Conservation (phyloP, 2,329 filamentous ascomycete genomes). For the Fusarium proliferatum region DNA sequence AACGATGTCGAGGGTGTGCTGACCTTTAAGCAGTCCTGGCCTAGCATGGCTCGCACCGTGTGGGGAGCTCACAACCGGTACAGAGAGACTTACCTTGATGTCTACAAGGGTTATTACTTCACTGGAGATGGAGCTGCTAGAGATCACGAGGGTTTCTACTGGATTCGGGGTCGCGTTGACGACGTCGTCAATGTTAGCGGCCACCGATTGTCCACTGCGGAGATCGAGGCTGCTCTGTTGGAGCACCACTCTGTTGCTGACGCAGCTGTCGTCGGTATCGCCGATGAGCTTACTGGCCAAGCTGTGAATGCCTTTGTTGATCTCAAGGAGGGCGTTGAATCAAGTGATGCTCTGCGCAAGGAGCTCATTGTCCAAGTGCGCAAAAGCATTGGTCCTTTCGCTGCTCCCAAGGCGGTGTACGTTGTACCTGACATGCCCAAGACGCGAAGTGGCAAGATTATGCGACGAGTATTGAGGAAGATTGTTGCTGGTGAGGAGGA, state of each 20-base stretch:
- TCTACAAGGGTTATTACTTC: slow-evolving; percentile 99
- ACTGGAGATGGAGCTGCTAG: slow-evolving; percentile 94
- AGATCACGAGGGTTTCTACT: slow-evolving; percentile 99
- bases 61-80: slow-evolving; percentile 98
- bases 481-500: slow-evolving; percentile 97
- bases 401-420: slow-evolving; percentile 92
- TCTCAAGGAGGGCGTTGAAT: slow-evolving; percentile 85
- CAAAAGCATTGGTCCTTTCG: slow-evolving; percentile 97
- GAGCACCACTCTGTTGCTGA: slow-evolving; percentile 92
- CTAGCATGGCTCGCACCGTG: slow-evolving; percentile 97
- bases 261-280: slow-evolving; percentile 92
- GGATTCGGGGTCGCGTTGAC: slow-evolving; percentile 98
- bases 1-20: slow-evolving; percentile 98
- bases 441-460: slow-evolving; percentile 98
- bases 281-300: slow-evolving; percentile 95
- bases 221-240: slow-evolving; percentile 96
- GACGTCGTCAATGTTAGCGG: slow-evolving; percentile 99
- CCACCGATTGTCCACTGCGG: slow-evolving; percentile 94
- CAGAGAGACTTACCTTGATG: slow-evolving; percentile 98
- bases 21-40: slow-evolving; percentile 97
- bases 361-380: slow-evolving; percentile 94
- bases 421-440: slow-evolving; percentile 95
- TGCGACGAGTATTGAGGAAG: slow-evolving; percentile 97
- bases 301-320: slow-evolving; percentile 97
- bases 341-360: slow-evolving; percentile 85